Percentiles rank a stretch among this genome's conserved stretches.
phyloP scores from a whole-genome alignment of 805 yeast species.

The Candida endomychidarum region DNA sequence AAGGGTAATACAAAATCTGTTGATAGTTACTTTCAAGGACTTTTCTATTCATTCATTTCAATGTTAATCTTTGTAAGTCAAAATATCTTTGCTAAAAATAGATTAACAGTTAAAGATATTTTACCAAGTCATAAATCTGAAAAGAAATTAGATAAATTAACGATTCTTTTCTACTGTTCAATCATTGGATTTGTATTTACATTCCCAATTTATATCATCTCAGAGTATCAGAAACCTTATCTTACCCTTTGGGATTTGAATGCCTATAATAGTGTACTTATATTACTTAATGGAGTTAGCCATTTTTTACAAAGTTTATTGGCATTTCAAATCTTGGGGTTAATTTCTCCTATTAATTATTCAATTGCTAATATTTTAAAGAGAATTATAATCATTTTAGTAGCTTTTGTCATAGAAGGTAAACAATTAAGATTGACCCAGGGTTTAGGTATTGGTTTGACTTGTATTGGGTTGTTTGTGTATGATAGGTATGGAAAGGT shows the following conservation, averaged over 20 bases:
- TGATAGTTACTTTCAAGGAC: constrained; percentile 34
- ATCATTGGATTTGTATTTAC: constrained; percentile 66
- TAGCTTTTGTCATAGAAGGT: constrained; percentile 66
- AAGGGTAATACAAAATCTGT: neutral
- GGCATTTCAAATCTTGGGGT: constrained; percentile 74
- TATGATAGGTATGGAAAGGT: constrained; percentile 43
- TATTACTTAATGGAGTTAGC: constrained; percentile 61
- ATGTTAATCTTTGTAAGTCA: constrained; percentile 75
- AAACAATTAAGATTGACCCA: constrained; percentile 29
- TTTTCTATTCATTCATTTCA: constrained; percentile 51
- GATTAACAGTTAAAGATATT: constrained; percentile 51
- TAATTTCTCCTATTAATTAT: constrained; percentile 72
- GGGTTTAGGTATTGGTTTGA: constrained; percentile 34
- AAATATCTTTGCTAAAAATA: constrained; percentile 76
- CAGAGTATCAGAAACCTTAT: constrained; percentile 42
- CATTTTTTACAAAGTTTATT: constrained; percentile 73
- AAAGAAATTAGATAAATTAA: constrained; percentile 63
- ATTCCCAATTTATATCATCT: constrained; percentile 60
- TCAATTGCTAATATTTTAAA: constrained; percentile 77
- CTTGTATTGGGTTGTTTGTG: constrained; percentile 40
- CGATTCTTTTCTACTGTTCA: constrained; percentile 72
- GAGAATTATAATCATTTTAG: constrained; percentile 66
- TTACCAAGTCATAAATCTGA: constrained; percentile 22
- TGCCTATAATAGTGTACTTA: constrained; percentile 32
- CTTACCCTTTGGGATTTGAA: constrained; percentile 34